Base-by-base conservation (phyloP, 495 filamentous ascomycete genomes). In the Cudoniella acicularis region DNA sequence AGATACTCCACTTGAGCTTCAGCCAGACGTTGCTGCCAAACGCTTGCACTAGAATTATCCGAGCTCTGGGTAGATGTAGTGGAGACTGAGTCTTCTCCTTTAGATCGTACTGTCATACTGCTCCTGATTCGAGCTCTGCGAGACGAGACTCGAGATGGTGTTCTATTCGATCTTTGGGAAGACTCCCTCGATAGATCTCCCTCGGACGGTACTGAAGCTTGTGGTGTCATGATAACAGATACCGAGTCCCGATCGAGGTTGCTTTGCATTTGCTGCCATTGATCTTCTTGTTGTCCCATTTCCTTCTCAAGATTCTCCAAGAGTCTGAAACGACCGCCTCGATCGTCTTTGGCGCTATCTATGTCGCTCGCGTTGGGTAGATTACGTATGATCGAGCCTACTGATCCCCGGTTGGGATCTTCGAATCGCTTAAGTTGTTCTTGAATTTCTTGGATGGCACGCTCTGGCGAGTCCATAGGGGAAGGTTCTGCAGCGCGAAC, bases 301-400 rank as follows among this genome's bases (percentile, higher is more conserved):
- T 83, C 80, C 52, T 70, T 72, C 55, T 83, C 80, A 0, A 83
- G 63, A 54, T 79, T 75, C 58, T 78, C 75, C 4, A 83, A 67
- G 0, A 83, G 66, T 10, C 67, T 72, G 16, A 78, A 62, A 24
- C 63, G 47, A 23, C 36, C 20, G 18, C 49, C 42, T 21, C 22
- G 22, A 10, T 56, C 49, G 27, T 62, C 43, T 4, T 21, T 73
- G 68, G 23, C 69, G 66, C 20, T 23, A 8, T 66, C 60, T n/a
- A 67, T 62, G 23, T 50, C 16, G 55, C 68, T 73, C 36, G 71
- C 64, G 30, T 57, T 47, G 13, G 64, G 64, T 16, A 66, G 22
- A 40, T 54, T 52, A 10, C 54, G 42, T 27, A 66, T 42, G 25
- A 66, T 43, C 6, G 64, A 66, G 9, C 54, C 57, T 21, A 65